A percentile compares a stretch with the other conserved stretches of the same genome.
Conservation (phyloP, 768 basidiomycete species). For the Rhizopogon salebrosus region DNA sequence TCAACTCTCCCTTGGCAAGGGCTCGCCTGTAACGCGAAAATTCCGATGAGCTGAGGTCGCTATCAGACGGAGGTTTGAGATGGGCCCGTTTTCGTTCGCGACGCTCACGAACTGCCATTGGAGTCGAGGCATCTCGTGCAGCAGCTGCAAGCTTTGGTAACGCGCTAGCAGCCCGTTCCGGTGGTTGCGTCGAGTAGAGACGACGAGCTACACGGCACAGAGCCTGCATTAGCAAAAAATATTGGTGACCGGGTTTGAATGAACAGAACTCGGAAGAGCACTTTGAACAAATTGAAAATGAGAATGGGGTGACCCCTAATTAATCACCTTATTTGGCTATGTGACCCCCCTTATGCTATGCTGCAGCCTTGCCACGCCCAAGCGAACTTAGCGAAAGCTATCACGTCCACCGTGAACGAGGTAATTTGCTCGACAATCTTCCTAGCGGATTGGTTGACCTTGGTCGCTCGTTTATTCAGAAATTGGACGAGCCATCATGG, state of each 20-base stretch:
- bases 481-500: constrained; percentile 28
- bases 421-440: neutral
- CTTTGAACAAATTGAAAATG: neutral
- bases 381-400: too few species aligned
- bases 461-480: constrained; percentile 5
- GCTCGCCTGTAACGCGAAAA: constrained; percentile 55
- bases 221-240: constrained; percentile 25
- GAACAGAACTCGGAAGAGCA: neutral
- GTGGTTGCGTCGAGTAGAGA: constrained; percentile 34
- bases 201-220: constrained; percentile 29
- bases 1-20: constrained; percentile 47
- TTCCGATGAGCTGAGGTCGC: constrained; percentile 64
- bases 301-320: neutral
- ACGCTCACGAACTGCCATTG: constrained; percentile 68
- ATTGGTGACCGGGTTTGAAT: too few species aligned
- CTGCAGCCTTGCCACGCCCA: neutral
- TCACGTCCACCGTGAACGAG: neutral
- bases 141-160: constrained; percentile 38
- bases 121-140: constrained; percentile 67
- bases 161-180: constrained; percentile 57
- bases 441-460: neutral
- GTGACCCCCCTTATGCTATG: neutral
- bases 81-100: constrained; percentile 48
- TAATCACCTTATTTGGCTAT: neutral
- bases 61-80: constrained; percentile 28